These are phyloP conservation scores for Taxawa tesnikishii DNA, from an alignment of 2,329 filamentous ascomycete genomes.

Conservation along the genomic window DNA sequence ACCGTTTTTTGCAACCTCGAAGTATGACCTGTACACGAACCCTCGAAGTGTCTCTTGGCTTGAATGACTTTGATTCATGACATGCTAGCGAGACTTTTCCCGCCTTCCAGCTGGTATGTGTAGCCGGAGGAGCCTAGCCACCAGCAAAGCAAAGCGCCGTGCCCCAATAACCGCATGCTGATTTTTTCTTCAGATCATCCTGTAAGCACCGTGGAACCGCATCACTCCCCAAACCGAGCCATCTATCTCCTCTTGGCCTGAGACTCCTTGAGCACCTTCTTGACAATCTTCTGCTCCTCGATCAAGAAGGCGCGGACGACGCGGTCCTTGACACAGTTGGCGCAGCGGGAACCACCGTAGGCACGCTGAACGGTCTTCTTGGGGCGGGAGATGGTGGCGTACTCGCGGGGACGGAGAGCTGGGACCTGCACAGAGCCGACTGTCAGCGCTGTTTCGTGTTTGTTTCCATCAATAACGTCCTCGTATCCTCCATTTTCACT, in stretches of 20 bases:
- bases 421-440: constrained; percentile 55
- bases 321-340: constrained; percentile 95
- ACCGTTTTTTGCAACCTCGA: no score
- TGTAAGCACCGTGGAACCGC: constrained; percentile 5
- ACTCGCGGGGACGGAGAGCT: constrained; percentile 96
- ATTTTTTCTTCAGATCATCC: constrained; percentile 4
- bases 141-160: constrained; percentile 4
- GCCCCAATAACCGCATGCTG: constrained; percentile 6
- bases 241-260: constrained; percentile 59
- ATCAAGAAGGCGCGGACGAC: constrained; percentile 98
- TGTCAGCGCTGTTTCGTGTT: neutral
- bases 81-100: constrained; percentile 9
- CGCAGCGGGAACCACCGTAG: constrained; percentile 97
- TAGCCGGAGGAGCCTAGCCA: neutral
- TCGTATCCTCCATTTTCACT: no score
- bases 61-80: constrained; percentile 7
- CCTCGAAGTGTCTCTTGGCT: no score
- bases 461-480: no score
- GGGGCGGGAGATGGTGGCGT: constrained; percentile 90
- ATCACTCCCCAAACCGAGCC: constrained; percentile 1
- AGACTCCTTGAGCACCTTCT: constrained; percentile 99
- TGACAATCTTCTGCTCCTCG: constrained; percentile 99
- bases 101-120: neutral
- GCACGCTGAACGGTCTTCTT: constrained; percentile 99
- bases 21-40: no score